Conservation (phyloP, 257 asterid genomes). For the Scutellaria barbata region DNA sequence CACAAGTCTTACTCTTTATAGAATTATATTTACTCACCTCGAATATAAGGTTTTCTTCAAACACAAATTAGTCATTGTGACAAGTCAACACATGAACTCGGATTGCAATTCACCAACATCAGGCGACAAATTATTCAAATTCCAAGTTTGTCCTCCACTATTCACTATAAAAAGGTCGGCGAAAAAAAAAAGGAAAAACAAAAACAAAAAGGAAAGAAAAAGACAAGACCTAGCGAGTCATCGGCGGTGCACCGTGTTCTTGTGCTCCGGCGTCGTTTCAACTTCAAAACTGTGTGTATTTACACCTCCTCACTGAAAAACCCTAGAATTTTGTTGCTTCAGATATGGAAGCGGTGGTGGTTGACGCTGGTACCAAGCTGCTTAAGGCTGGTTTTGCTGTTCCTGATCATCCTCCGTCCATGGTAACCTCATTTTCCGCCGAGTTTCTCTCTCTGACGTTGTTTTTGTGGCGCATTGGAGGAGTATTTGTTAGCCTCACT, state of each 20-base stretch:
- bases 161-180: slow-evolving; percentile 10
- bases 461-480: not conserved
- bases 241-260: slow-evolving; percentile 24
- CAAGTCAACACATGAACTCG: no score
- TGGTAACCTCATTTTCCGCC: slow-evolving; percentile 47
- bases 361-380: slow-evolving; percentile 82
- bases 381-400: slow-evolving; percentile 92
- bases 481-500: not conserved
- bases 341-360: slow-evolving; percentile 91
- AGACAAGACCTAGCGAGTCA: slow-evolving; percentile 18
- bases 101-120: no score
- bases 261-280: slow-evolving; percentile 25
- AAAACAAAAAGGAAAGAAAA: not conserved
- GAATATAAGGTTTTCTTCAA: no score
- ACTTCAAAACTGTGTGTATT: slow-evolving; percentile 19
- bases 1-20: no score
- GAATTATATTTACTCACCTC: no score
- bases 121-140: not conserved
- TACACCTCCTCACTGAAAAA: slow-evolving; percentile 11
- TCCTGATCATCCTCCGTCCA: slow-evolving; percentile 97
- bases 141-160: not conserved
- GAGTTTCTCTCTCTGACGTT: not conserved
- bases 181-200: not conserved
- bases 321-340: not conserved
- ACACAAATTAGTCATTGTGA: no score